phyloP scores from a whole-genome alignment of 2,329 filamentous ascomycete species.

The Taxawa tesnikishii region DNA sequence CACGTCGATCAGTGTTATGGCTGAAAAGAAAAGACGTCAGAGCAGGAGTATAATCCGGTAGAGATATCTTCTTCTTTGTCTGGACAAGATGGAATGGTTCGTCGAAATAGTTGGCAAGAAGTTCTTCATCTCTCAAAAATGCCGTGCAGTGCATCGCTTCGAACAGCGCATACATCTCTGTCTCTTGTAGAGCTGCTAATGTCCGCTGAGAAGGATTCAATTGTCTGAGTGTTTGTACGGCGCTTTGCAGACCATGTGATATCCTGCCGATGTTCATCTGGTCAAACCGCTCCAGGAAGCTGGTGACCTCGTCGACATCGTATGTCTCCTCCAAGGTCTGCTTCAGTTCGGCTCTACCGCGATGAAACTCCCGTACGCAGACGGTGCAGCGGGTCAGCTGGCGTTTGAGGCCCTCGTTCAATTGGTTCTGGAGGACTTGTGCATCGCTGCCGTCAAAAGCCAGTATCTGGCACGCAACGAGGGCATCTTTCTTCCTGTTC shows the following conservation, averaged over 20 bases:
- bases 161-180: slow-evolving; percentile 69
- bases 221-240: slow-evolving; percentile 25
- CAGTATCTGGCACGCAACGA: slow-evolving; percentile 32
- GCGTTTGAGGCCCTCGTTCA: slow-evolving; percentile 24
- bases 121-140: slow-evolving; percentile 50
- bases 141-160: slow-evolving; percentile 77
- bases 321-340: slow-evolving; percentile 28
- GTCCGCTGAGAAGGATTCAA: slow-evolving; percentile 38
- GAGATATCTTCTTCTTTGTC: slow-evolving; percentile 63
- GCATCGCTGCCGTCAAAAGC: slow-evolving; percentile 36
- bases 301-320: slow-evolving; percentile 29
- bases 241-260: slow-evolving; percentile 26
- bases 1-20: slow-evolving; percentile 46
- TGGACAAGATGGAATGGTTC: slow-evolving; percentile 72
- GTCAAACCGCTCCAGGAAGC: slow-evolving; percentile 33
- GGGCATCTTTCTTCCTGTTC: slow-evolving; percentile 25
- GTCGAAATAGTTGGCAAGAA: slow-evolving; percentile 55
- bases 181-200: slow-evolving; percentile 38
- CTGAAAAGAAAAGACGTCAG: slow-evolving; percentile 80
- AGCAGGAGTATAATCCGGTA: slow-evolving; percentile 65
- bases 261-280: slow-evolving; percentile 33
- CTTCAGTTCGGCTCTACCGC: slow-evolving; percentile 27
- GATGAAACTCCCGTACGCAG: slow-evolving; percentile 37
- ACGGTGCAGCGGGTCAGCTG: slow-evolving; percentile 36
- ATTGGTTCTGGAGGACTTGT: slow-evolving; percentile 26